A percentile compares a stretch with the other conserved stretches of the same genome.
Conservation (phyloP, 75 land plant genomes). For the Cupressus sempervirens region DNA sequence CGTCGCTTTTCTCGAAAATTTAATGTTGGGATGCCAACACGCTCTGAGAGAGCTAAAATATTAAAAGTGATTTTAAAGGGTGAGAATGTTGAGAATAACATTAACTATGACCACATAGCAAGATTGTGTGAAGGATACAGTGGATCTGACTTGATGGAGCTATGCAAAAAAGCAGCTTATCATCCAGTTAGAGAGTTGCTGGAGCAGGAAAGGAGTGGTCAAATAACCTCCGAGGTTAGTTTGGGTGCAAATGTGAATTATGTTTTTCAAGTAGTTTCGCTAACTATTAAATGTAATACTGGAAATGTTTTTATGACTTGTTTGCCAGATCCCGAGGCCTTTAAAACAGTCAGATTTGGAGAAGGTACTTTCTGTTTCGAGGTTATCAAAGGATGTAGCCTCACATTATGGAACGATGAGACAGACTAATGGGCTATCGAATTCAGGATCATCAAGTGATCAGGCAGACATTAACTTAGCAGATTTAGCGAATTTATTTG, state of each 20-base stretch:
- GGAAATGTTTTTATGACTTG: background rate
- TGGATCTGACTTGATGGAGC: constrained; percentile 87
- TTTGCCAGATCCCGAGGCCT: constrained; percentile 50
- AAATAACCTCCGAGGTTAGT: constrained; percentile 29
- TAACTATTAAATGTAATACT: background rate
- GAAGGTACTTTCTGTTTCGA: constrained; percentile 44
- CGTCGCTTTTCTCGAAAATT: constrained; percentile 88
- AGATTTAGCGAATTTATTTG: background rate
- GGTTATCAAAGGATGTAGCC: constrained; percentile 37
- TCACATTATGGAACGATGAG: background rate
- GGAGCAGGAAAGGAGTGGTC: constrained; percentile 61
- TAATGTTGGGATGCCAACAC: constrained; percentile 88
- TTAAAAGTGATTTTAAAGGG: constrained; percentile 81
- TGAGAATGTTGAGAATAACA: constrained; percentile 60
- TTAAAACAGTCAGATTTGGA: constrained; percentile 61
- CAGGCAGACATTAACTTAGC: background rate
- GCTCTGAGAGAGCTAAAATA: constrained; percentile 68
- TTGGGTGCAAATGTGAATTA: background rate
- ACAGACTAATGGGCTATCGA: background rate
- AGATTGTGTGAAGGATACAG: constrained; percentile 77
- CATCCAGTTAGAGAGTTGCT: constrained; percentile 84
- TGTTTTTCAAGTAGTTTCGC: background rate
- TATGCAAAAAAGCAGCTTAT: constrained; percentile 95
- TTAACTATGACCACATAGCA: constrained; percentile 72
- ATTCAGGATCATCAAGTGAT: background rate